These are phyloP conservation scores for Lenwebbia sp. DNA, from an alignment of 345 rosid species.

Conservation along the genomic window DNA sequence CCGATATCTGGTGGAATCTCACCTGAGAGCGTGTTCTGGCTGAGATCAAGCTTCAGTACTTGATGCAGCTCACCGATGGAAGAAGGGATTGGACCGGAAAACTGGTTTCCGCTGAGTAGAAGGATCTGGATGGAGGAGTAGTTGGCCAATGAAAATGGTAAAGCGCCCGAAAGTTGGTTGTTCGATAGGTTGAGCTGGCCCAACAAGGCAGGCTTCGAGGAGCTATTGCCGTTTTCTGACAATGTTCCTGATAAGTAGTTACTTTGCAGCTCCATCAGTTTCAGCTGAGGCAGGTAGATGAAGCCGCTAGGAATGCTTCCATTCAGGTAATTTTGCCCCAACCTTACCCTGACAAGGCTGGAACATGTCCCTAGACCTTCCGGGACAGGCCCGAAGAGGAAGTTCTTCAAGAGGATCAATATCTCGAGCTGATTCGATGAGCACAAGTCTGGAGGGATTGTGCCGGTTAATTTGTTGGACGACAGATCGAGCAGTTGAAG, in stretches of 20 bases:
- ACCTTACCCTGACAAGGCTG: conserved; percentile 52
- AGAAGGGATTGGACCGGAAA: conserved; percentile 60
- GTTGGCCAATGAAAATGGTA: conserved; percentile 59
- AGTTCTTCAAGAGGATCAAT: conserved; percentile 72
- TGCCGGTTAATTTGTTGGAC: conserved; percentile 81
- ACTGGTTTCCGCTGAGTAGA: conserved; percentile 46
- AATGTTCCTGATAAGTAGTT: conserved; percentile 51
- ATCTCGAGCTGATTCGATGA: conserved; percentile 37
- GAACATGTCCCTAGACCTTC: conserved; percentile 57
- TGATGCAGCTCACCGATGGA: conserved; percentile 46
- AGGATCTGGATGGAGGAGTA: conserved; percentile 64
- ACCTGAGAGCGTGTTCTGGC: conserved; percentile 69
- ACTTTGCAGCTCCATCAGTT: conserved; percentile 69
- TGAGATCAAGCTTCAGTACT: conserved; percentile 52
- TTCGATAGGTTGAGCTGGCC: conserved; percentile 63
- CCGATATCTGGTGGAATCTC: conserved; percentile 56
- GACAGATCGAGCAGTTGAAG: conserved; percentile 66
- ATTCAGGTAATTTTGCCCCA: conserved; percentile 73
- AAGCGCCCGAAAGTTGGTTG: conserved; percentile 55
- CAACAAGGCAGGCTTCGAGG: conserved; percentile 19
- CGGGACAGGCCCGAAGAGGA: conserved; percentile 77
- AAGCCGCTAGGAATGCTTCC: conserved; percentile 65
- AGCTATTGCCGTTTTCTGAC: conserved; percentile 17
- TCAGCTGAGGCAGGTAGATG: conserved; percentile 53
- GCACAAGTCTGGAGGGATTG: conserved; percentile 47